Evolutionary conservation across 495 filamentous ascomycete genomes (phyloP).

Genomic region (Apiosordaria backusii): DNA sequence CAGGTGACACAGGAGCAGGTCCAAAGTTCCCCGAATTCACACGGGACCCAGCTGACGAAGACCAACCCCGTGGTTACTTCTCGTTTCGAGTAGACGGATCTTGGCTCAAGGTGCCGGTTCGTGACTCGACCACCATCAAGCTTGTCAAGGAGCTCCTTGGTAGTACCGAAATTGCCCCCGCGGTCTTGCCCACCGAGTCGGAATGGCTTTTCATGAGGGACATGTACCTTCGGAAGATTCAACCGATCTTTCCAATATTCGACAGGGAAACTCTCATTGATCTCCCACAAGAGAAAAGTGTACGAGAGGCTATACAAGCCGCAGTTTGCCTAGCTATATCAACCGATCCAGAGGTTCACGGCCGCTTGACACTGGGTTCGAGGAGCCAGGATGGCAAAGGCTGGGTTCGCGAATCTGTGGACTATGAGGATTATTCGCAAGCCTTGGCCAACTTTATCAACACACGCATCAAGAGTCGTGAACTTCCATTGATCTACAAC

Average conservation of each 20-base stretch:
- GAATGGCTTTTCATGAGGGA: constrained; percentile 35
- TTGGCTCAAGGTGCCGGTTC: constrained; percentile 8
- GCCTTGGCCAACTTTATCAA: constrained; percentile 32
- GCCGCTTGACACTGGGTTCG: constrained; percentile 30
- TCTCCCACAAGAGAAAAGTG: constrained; percentile 8
- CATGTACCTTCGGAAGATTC: constrained; percentile 45
- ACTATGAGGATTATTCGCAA: constrained; percentile 35
- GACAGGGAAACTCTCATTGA: constrained; percentile 25
- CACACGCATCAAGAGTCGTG: constrained; percentile 20
- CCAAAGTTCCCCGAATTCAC: not conserved
- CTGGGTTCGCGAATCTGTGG: constrained; percentile 24
- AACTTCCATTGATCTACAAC: constrained; percentile 16
- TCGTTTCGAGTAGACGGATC: constrained; percentile 15
- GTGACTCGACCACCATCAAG: constrained; percentile 11
- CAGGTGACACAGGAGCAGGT: not conserved
- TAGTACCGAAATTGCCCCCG: constrained; percentile 18
- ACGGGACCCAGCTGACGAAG: not conserved
- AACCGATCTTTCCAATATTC: constrained; percentile 50
- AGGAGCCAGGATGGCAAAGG: constrained; percentile 28
- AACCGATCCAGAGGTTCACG: constrained; percentile 37
- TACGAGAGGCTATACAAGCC: constrained; percentile 33
- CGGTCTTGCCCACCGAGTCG: constrained; percentile 35
- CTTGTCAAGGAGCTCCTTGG: constrained; percentile 8
- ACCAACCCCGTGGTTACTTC: not conserved
- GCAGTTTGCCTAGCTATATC: constrained; percentile 50